A percentile compares a stretch with the other conserved stretches of the same genome.
These are phyloP conservation scores for Pichia sporocuriosa DNA, from an alignment of 805 yeast genomes.

Conservation along the genomic window DNA sequence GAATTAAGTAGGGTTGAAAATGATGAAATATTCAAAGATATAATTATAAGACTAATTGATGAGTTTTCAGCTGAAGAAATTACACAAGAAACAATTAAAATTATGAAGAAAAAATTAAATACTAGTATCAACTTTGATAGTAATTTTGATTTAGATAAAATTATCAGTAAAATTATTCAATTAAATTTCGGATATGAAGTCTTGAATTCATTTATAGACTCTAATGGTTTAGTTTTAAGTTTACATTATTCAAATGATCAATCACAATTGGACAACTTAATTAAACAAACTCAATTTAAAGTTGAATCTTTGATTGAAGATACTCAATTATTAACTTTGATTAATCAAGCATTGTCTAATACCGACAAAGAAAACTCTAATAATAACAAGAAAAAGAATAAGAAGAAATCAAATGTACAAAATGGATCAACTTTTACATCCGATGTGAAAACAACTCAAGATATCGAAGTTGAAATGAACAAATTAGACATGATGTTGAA, in stretches of 20 bases:
- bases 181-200: slow-evolving; percentile 51
- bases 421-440: neutral
- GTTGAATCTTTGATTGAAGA: slow-evolving; percentile 31
- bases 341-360: slow-evolving; percentile 36
- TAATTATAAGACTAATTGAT: slow-evolving; percentile 56
- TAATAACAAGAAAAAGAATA: slow-evolving; percentile 17
- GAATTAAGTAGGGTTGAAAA: slow-evolving; percentile 52
- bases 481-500: slow-evolving; percentile 22
- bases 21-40: slow-evolving; percentile 61
- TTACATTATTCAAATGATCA: slow-evolving; percentile 49
- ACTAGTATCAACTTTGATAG: slow-evolving; percentile 12
- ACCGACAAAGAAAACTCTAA: slow-evolving; percentile 14
- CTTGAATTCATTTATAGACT: slow-evolving; percentile 61
- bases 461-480: slow-evolving; percentile 22
- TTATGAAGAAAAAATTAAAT: slow-evolving; percentile 26
- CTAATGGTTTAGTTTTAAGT: slow-evolving; percentile 60
- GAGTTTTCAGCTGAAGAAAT: slow-evolving; percentile 59
- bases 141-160: slow-evolving; percentile 34
- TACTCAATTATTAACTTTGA: slow-evolving; percentile 41
- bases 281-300: slow-evolving; percentile 37
- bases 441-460: slow-evolving; percentile 1
- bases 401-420: slow-evolving; percentile 2
- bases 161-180: slow-evolving; percentile 39
- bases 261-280: slow-evolving; percentile 39
- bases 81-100: slow-evolving; percentile 39